phyloP scores from a whole-genome alignment of 148 eudicot species.

The Rhododendron kiyosumense region DNA sequence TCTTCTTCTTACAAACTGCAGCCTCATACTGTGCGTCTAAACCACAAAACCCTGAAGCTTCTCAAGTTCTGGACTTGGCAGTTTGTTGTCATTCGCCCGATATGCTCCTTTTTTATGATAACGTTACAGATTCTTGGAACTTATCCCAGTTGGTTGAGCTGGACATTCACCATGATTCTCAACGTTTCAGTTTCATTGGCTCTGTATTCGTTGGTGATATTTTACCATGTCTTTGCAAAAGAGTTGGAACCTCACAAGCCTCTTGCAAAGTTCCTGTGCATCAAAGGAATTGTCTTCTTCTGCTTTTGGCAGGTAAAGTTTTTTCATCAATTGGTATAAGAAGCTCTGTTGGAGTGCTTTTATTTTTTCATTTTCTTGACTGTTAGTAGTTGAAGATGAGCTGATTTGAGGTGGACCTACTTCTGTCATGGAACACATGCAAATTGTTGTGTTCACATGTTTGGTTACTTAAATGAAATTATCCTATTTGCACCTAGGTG shows the following conservation, averaged over 20 bases:
- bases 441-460: background rate
- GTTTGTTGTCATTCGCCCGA: slow-evolving; percentile 73
- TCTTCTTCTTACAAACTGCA: slow-evolving; percentile 27
- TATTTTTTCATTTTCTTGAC: background rate
- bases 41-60: slow-evolving; percentile 56
- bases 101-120: slow-evolving; percentile 78
- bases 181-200: slow-evolving; percentile 81
- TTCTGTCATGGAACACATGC: background rate
- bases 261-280: slow-evolving; percentile 73
- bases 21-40: slow-evolving; percentile 67
- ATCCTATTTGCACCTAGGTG: background rate
- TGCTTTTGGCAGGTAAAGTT: slow-evolving; percentile 91
- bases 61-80: slow-evolving; percentile 94
- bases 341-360: background rate
- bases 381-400: background rate
- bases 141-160: slow-evolving; percentile 73
- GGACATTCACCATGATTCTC: slow-evolving; percentile 78
- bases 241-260: slow-evolving; percentile 89
- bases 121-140: slow-evolving; percentile 50
- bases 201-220: slow-evolving; percentile 68
- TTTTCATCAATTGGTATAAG: background rate
- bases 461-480: background rate
- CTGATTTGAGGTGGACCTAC: background rate
- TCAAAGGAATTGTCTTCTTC: slow-evolving; percentile 87
- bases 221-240: slow-evolving; percentile 81